Evolutionary conservation across 176 grass and related monocot species (phyloP), one percentile per base, ranked within the genome.

Genomic region (Elymus sibiricus): DNA sequence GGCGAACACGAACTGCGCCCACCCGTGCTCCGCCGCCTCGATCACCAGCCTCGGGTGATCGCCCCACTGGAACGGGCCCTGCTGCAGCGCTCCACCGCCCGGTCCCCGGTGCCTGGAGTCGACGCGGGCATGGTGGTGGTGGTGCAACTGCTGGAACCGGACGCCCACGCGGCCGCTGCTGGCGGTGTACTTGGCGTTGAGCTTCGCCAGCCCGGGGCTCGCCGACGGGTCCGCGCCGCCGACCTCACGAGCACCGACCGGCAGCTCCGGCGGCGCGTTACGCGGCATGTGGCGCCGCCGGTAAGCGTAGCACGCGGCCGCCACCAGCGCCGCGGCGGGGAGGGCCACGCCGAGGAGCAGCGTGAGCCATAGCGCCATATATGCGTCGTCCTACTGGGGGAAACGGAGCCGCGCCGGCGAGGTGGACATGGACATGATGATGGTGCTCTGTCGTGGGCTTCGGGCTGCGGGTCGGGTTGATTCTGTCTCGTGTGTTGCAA

Each of bases 11-110:
- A 99, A 99, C 60, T 88, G 92, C 39, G 87, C 91, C 97, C 97
- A 99, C 25, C 97, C 97, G 63, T 97, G 93, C 92, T 99, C 97
- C 7, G 85, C 91, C 13, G 92, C 97, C 61, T 94, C 90, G 1
- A 91, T 86, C 64, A 97, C 88, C 49, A 97, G 83, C 34, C 89
- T 44, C 22, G 94, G 97, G 77, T 99, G 94, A 7, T 99, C 84
- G 4, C 59, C 40, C 97, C 97, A 99, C 76, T 79, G 68, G 90
- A 99, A 99, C 19, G 83, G 21, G 1, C 58, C 79, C 70, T 87
- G 85, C 75, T 87, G 83, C 74, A 84, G 85, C 47, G 51, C 78
- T 3, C n/a, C 78, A 17, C 58, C 91, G 38, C 60, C 62, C 2
- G 16, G 16, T 12, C 65, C 77, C 17, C 83, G 87, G 21, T 89